Evolutionary conservation across 768 basidiomycete genomes (phyloP).

Genomic region (Mycena galericulata): DNA sequence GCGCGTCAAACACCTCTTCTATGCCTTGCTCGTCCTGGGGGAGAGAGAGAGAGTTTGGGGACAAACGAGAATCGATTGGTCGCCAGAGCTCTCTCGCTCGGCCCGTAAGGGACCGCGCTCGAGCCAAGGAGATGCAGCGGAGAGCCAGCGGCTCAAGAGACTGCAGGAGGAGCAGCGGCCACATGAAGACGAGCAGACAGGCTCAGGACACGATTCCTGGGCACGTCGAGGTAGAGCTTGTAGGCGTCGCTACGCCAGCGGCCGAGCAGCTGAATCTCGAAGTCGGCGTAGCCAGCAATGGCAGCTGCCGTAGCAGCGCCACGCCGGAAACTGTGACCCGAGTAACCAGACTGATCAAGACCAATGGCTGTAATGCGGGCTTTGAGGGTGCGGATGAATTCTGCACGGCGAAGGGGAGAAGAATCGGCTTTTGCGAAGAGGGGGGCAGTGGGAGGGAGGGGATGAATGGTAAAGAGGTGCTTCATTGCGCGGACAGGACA

Average conservation of each 20-base stretch:
- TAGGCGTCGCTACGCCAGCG: slow-evolving; percentile 52
- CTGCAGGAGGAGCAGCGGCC: slow-evolving; percentile 30
- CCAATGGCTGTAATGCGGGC: slow-evolving; percentile 22
- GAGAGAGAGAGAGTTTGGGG: slow-evolving; percentile 24
- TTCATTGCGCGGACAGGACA: slow-evolving; percentile 13
- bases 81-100: slow-evolving; percentile 31
- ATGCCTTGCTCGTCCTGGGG: slow-evolving; percentile 28
- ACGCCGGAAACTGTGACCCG: slow-evolving; percentile 45
- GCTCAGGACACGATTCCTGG: slow-evolving; percentile 38
- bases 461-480: slow-evolving; percentile 12
- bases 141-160: slow-evolving; percentile 31
- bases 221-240: slow-evolving; percentile 51
- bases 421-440: slow-evolving; percentile 9
- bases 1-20: slow-evolving; percentile 26
- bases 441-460: slow-evolving; percentile 4
- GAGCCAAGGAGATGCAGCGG: slow-evolving; percentile 25
- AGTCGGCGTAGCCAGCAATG: slow-evolving; percentile 44
- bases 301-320: slow-evolving; percentile 48
- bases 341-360: slow-evolving; percentile 33
- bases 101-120: slow-evolving; percentile 27
- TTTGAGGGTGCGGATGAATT: slow-evolving; percentile 33
- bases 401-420: slow-evolving; percentile 21
- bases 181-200: slow-evolving; percentile 48
- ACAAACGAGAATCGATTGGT: slow-evolving; percentile 23
- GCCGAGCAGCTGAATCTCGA: slow-evolving; percentile 52